Evolutionary conservation across 2,329 filamentous ascomycete species (phyloP).

Genomic region (Fusarium torulosum): DNA sequence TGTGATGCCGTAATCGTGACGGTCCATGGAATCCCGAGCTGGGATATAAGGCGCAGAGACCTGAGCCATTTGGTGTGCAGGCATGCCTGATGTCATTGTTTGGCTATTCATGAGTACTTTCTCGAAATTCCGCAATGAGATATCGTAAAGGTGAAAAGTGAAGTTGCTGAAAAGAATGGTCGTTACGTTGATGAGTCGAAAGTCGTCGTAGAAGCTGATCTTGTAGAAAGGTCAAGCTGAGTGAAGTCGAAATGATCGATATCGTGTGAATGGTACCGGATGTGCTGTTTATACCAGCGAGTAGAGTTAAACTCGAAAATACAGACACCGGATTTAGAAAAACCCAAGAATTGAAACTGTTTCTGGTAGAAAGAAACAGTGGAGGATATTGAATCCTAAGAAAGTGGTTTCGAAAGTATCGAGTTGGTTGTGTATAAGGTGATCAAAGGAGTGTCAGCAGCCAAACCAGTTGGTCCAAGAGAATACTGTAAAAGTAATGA

Average conservation of each 20-base stretch:
- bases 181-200: slow-evolving; percentile 33
- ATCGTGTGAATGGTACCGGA: slow-evolving; percentile 39
- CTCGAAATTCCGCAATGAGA: slow-evolving; percentile 38
- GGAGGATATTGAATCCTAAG: slow-evolving; percentile 14
- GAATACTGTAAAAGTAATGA: slow-evolving; percentile 49
- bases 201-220: slow-evolving; percentile 36
- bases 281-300: slow-evolving; percentile 46
- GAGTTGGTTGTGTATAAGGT: slow-evolving; percentile 30
- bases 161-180: slow-evolving; percentile 30
- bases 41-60: slow-evolving; percentile 62
- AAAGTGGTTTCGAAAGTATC: slow-evolving; percentile 25
- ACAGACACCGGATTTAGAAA: slow-evolving; percentile 38
- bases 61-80: slow-evolving; percentile 63
- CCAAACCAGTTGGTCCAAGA: slow-evolving; percentile 68
- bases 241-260: slow-evolving; percentile 34
- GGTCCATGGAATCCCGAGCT: slow-evolving; percentile 66
- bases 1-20: slow-evolving; percentile 70
- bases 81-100: slow-evolving; percentile 56
- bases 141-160: slow-evolving; percentile 35
- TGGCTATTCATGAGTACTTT: slow-evolving; percentile 37
- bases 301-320: slow-evolving; percentile 45
- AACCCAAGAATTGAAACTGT: slow-evolving; percentile 20
- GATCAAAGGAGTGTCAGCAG: slow-evolving; percentile 66
- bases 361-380: slow-evolving; percentile 20
- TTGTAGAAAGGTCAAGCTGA: slow-evolving; percentile 18